Conservation (phyloP, 1,139 yeast genomes). For the Geotrichum bryndzae region DNA sequence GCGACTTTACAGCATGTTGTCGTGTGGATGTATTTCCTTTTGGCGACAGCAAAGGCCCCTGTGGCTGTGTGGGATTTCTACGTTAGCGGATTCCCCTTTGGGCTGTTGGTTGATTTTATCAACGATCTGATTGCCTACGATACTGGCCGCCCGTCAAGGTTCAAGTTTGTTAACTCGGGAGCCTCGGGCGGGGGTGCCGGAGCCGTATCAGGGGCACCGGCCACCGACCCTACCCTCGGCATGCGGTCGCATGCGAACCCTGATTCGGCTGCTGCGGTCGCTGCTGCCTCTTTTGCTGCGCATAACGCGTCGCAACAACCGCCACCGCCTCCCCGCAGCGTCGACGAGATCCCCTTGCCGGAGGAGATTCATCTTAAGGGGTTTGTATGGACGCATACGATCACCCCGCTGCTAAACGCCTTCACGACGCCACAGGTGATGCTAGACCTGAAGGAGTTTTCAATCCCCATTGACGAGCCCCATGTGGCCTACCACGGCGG, state of each 20-base stretch:
- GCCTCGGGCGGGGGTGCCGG: neutral
- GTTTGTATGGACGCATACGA: conserved; percentile 21
- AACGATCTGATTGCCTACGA: conserved; percentile 7
- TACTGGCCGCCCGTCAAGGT: neutral
- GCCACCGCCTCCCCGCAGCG: conserved; percentile 18
- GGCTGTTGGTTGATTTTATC: neutral
- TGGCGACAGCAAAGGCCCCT: conserved; percentile 21
- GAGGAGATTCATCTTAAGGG: conserved; percentile 22
- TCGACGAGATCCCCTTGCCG: conserved; percentile 13
- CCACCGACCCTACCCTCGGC: neutral
- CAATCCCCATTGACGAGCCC: conserved; percentile 11
- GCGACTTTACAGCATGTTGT: conserved; percentile 24
- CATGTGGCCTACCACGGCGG: conserved; percentile 11
- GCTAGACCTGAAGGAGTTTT: neutral
- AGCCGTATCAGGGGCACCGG: neutral
- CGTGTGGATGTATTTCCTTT: conserved; percentile 27
- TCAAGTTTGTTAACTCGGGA: neutral
- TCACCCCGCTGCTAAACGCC: conserved; percentile 9
- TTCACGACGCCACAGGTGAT: neutral
- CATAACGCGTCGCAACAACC: conserved; percentile 2
- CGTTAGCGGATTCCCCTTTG: conserved; percentile 20
- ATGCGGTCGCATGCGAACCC: conserved; percentile 4
- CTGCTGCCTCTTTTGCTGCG: neutral
- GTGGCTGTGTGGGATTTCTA: conserved; percentile 14
- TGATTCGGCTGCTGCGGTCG: conserved; percentile 6